Base-by-base conservation (phyloP, 2,329 filamentous ascomycete genomes). In the Ophiostoma australiae region DNA sequence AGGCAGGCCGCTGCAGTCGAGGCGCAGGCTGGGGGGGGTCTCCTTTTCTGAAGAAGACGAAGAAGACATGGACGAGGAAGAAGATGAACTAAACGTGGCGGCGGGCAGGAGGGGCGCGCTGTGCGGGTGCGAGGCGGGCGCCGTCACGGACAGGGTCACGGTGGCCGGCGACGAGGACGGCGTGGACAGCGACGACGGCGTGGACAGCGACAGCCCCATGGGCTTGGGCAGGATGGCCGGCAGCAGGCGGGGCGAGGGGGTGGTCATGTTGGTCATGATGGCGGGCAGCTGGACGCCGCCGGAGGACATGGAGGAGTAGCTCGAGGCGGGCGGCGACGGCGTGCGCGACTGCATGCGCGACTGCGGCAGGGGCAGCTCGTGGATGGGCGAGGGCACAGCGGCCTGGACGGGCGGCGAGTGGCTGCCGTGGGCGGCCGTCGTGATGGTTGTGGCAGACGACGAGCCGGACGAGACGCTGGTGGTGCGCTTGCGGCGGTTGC, bases 401-500 rank as follows among this genome's bases (percentile, higher is more conserved):
- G 82, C 78, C 17, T 81, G 78, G 76, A 85, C 78, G 74, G 84
- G 78, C 8, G 87, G 84, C 20, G 87, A 86, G 77, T 84, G 82
- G 67, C 82, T 76, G 70, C 78, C 82, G 20, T 65, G 58, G 27
- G 31, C 58, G 4, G 27, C 27, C 1, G 27, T 31, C 27, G 27
- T 31, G 27, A 11, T 41, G 39, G 33, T 23, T 33, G 33, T 39
- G 61, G 33, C 17, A 3, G 61, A 27, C 73, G 87, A 88, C n/a
- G 87, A 88, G 52, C 84, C 85, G 1, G 89, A 90, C 2, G 89
- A 90, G 72, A 90, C 84, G 20, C 91, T 94, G 35, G 87, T 86
- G 72, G 88, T 90, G 72, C 91, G 87, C 84, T 92, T 92, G 78
- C 91, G 90, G 76, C 91, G 89, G 81, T 91, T 92, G 82, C 87